A percentile compares a stretch with the other conserved stretches of the same genome.
These are phyloP conservation scores for Fragosphaeria purpurea DNA, from an alignment of 2,329 filamentous ascomycete species.

Conservation along the genomic window DNA sequence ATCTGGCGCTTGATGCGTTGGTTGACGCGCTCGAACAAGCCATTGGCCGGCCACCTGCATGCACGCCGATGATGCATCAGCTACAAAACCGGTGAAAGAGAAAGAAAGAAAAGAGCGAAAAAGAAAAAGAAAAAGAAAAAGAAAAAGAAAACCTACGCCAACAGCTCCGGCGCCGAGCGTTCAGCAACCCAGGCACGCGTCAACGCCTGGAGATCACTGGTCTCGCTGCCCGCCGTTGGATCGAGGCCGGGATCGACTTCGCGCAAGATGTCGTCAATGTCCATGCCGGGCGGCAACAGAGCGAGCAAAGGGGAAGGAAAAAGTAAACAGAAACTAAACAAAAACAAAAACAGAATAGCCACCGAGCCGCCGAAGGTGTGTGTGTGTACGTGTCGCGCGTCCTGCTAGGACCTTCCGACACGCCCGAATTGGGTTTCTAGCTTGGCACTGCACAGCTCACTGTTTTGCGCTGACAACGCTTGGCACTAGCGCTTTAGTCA, in stretches of 20 bases:
- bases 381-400: too few species aligned
- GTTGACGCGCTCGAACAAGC: slow-evolving; percentile 74
- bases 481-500: too few species aligned
- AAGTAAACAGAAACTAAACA: background rate
- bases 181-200: slow-evolving; percentile 93
- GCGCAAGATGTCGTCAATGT: slow-evolving; percentile 71
- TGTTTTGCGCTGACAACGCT: too few species aligned
- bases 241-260: slow-evolving; percentile 55
- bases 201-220: slow-evolving; percentile 73
- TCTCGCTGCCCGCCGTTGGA: slow-evolving; percentile 42
- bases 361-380: background rate
- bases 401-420: too few species aligned
- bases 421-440: too few species aligned
- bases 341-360: background rate
- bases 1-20: slow-evolving; percentile 39
- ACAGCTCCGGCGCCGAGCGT: slow-evolving; percentile 77
- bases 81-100: too few species aligned
- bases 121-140: too few species aligned
- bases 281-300: slow-evolving; percentile 37
- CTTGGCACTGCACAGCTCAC: too few species aligned
- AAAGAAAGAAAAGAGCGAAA: too few species aligned
- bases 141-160: slow-evolving; percentile 47
- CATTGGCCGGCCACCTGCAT: slow-evolving; percentile 52
- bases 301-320: background rate
- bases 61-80: too few species aligned